A percentile compares a stretch with the other conserved stretches of the same genome.
Conservation (phyloP, 2,329 filamentous ascomycete genomes). For the Eurotiales sp. region DNA sequence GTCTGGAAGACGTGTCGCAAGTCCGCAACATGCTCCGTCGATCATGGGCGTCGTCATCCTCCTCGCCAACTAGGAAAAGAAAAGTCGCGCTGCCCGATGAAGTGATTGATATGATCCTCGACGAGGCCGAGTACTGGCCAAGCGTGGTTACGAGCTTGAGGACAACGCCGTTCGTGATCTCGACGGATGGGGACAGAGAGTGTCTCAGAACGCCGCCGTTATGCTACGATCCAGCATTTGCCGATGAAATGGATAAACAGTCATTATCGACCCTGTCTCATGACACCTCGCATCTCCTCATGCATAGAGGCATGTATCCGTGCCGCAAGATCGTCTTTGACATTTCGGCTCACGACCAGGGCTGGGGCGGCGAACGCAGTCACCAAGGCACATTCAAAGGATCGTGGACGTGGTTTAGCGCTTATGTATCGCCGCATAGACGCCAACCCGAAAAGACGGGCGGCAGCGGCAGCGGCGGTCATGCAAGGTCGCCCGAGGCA, state of each 20-base stretch:
- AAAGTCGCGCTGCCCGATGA: constrained; percentile 30
- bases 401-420: constrained; percentile 40
- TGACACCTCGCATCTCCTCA: constrained; percentile 19
- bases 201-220: constrained; percentile 33
- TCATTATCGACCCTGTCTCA: not conserved
- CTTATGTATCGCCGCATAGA: constrained; percentile 24
- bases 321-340: constrained; percentile 38
- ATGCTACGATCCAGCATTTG: constrained; percentile 27
- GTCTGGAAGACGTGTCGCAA: constrained; percentile 30
- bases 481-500: not conserved
- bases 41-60: constrained; percentile 19
- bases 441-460: not conserved
- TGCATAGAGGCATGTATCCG: constrained; percentile 33
- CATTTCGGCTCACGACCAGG: constrained; percentile 36
- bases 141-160: constrained; percentile 19
- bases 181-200: constrained; percentile 31
- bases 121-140: constrained; percentile 31
- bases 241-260: not conserved
- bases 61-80: constrained; percentile 4
- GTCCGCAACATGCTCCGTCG: constrained; percentile 30
- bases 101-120: constrained; percentile 37
- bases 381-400: constrained; percentile 23
- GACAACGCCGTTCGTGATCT: constrained; percentile 20
- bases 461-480: not conserved
- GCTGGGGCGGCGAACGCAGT: constrained; percentile 22